phyloP scores from a whole-genome alignment of 192 early-diverging fungal genomes.

The Gigaspora rosea region DNA sequence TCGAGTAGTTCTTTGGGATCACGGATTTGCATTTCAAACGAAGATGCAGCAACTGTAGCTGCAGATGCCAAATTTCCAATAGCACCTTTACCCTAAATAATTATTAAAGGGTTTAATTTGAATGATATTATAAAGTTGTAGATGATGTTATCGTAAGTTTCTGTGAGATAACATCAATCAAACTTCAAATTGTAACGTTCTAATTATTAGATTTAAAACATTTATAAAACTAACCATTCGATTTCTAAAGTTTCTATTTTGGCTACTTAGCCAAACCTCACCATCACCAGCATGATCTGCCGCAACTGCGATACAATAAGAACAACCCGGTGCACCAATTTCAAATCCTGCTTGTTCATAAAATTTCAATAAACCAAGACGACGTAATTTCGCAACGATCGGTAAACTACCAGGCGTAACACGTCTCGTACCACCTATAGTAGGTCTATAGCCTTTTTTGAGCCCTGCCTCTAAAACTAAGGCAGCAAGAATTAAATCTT shows the following conservation, averaged over 20 bases:
- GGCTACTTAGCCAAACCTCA: constrained; percentile 80
- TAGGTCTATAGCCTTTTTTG: constrained; percentile 66
- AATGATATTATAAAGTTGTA: neutral
- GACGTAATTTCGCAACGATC: constrained; percentile 76
- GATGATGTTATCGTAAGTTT: too few species aligned
- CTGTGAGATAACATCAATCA: too few species aligned
- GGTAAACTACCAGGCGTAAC: constrained; percentile 78
- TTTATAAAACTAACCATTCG: constrained; percentile 53
- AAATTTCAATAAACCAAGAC: constrained; percentile 69
- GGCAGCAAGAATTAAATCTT: constrained; percentile 77
- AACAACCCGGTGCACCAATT: constrained; percentile 77
- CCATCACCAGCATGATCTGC: constrained; percentile 77
- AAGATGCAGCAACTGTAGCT: constrained; percentile 77
- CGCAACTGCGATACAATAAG: constrained; percentile 79
- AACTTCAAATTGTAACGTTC: too few species aligned
- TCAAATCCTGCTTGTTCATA: constrained; percentile 77
- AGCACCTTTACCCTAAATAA: constrained; percentile 61
- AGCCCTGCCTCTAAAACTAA: constrained; percentile 75
- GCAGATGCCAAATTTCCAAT: constrained; percentile 79
- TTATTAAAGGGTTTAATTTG: neutral
- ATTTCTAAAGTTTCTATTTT: constrained; percentile 87
- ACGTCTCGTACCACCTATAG: constrained; percentile 63
- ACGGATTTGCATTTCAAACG: constrained; percentile 71
- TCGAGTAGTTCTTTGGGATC: constrained; percentile 71
- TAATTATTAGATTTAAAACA: too few species aligned